These are phyloP conservation scores for Globisporangium cylindrosporum DNA, from an alignment of 352 stramenopile genomes.

Conservation along the genomic window DNA sequence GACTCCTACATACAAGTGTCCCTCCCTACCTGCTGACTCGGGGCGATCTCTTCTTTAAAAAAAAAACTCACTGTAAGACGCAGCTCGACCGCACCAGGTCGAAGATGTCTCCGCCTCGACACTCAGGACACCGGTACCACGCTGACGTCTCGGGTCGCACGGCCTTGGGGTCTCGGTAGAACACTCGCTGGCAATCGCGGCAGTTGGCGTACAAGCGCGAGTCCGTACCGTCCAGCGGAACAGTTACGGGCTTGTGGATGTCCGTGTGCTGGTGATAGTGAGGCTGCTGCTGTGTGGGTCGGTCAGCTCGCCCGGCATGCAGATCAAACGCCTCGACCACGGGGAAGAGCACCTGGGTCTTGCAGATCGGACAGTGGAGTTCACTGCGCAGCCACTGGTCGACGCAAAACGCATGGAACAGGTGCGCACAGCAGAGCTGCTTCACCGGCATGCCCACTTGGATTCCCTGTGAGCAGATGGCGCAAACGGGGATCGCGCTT, in stretches of 20 bases:
- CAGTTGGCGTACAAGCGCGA: conserved; percentile 43
- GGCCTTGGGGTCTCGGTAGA: conserved; percentile 52
- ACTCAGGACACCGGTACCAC: conserved; percentile 68
- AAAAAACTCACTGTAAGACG: conserved; percentile 36
- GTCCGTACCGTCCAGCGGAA: conserved; percentile 36
- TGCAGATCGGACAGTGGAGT: conserved; percentile 54
- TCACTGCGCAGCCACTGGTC: conserved; percentile 48
- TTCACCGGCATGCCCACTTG: conserved; percentile 42
- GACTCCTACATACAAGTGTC: too few species aligned
- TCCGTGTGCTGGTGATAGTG: conserved; percentile 8
- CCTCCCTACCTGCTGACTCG: too few species aligned
- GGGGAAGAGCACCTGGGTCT: conserved; percentile 60
- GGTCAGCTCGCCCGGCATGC: conserved; percentile 14
- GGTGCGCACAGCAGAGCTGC: conserved; percentile 49
- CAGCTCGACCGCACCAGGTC: conserved; percentile 56
- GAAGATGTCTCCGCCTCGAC: conserved; percentile 46
- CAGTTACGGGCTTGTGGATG: conserved; percentile 8
- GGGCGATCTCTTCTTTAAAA: not conserved
- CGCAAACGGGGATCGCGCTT: conserved; percentile 23
- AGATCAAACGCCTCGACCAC: conserved; percentile 20
- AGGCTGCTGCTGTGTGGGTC: not conserved
- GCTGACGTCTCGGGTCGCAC: conserved; percentile 60
- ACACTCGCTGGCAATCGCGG: conserved; percentile 57
- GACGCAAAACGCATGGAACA: conserved; percentile 61
- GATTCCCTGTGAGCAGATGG: conserved; percentile 35